Evolutionary conservation across 164 flowering plant species (phyloP), one percentile per base, ranked within the genome.

Genomic region (Aristolochia californica): DNA sequence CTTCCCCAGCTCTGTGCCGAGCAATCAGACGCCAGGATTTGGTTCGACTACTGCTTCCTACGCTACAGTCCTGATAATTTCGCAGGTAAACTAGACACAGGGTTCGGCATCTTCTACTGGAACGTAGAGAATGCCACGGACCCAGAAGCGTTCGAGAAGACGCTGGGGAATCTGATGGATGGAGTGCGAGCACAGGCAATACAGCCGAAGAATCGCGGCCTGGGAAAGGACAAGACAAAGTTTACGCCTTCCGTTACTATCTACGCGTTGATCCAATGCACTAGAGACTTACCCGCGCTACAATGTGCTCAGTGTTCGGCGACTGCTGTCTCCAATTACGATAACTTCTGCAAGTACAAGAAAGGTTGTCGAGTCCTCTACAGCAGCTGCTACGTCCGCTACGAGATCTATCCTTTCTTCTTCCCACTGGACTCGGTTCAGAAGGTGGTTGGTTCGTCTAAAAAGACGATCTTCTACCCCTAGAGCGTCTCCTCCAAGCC

Each of bases 401-500:
- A 55, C 40, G 66, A 62, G 59, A 62, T 48, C 26, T 34, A 55
- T 20, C 66, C 66, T 10, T 55, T 55, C 66, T 62, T 44, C 66
- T 62, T 55, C 58, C 65, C 65, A 2, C 27, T 55, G 2, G 54
- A 59, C 9, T 30, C 53, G 14, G 12, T 17, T 22, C 26, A 58
- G 40, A 17, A 25, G 38, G 24, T n/a, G 16, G 23, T 1, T 13
- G 24, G 51, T 25, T 10, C 60, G 23, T 58, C 49, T 8, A 1
- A 23, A 14, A 26, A 16, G 50, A 20, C 26, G 1, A 12, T 58
- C n/a, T 22, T 58, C 40, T 26, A 26, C 22, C 60, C 53, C 10
- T 58, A 45, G 24, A 34, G n/a, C n/a, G n/a, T n/a, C n/a, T n/a
- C n/a, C n/a, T n/a, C n/a, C n/a, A n/a, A n/a, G n/a, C n/a, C n/a